phyloP scores from a whole-genome alignment of 1,284 basidiomycete species.

The Psilocybe mexicana region DNA sequence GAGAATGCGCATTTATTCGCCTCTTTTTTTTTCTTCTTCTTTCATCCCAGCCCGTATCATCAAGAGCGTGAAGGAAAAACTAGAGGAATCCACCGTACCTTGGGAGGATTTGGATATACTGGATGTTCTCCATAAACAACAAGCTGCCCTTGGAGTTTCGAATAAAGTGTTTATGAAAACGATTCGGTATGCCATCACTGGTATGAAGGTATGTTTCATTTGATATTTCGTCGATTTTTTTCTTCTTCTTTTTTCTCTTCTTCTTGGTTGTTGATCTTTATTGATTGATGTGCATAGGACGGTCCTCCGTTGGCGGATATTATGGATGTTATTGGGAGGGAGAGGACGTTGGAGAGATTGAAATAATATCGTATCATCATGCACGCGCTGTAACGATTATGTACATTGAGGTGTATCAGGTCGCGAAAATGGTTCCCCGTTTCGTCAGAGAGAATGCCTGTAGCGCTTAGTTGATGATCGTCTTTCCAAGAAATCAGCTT shows the following conservation, averaged over 20 bases:
- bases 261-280: neutral
- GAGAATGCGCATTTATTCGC: neutral
- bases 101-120: conserved; percentile 41
- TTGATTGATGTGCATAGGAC: conserved; percentile 32
- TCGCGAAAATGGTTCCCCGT: no score
- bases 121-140: conserved; percentile 47
- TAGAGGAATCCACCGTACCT: conserved; percentile 26
- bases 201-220: conserved; percentile 63
- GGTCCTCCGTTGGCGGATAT: conserved; percentile 45
- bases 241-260: neutral
- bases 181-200: conserved; percentile 77
- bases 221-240: neutral
- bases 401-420: no score
- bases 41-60: conserved; percentile 16
- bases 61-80: conserved; percentile 18
- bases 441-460: no score
- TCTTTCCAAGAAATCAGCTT: no score
- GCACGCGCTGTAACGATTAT: no score
- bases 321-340: conserved; percentile 41
- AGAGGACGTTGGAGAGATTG: conserved; percentile 38
- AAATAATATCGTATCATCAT: conserved; percentile 5
- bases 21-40: neutral
- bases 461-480: no score
- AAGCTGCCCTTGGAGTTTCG: conserved; percentile 41
- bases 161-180: conserved; percentile 67